Evolutionary conservation across 2,329 filamentous ascomycete species (phyloP), one percentile per base, ranked within the genome.

Genomic region (Talaromyces sp.): DNA sequence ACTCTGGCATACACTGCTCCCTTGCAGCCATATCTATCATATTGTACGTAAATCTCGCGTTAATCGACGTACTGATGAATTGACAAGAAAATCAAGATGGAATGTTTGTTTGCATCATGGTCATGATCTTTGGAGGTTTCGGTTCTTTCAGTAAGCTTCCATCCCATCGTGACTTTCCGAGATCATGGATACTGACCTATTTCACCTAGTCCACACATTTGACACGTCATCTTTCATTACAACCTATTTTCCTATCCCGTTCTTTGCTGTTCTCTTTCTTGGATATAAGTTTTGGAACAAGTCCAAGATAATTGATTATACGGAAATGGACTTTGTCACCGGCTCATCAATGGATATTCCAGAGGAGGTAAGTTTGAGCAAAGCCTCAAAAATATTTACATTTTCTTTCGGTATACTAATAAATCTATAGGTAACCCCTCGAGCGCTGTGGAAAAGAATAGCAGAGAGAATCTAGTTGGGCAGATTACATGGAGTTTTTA

Each of bases 11-110:
- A 59, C 18, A 46, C 35, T 2, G 61, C 61, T 2, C 61, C 61
- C 5, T 14, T 86, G 2, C 85, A 87, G 68, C 85, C 89, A 0
- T 92, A 88, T 70, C 85, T 85, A 2, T 83, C 88, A 0, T 91
- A 82, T 69, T 61, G 60, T 66, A 37, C 28, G 42, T 12, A 23
- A 12, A 35, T 18, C n/a, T n/a, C 28, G 5, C 5, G 23, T 46
- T 23, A 1, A 23, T 58, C 14, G 9, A 18, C 21, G 7, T 35
- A 6, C 12, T 25, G 33, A 21, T 46, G n/a, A 35, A 39, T 25
- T 58, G 18, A 58, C 56, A 35, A 11, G 14, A 2, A 4, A 12
- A 33, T 48, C 33, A 28, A 67, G 65, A 67, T 52, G 66, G 65
- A 37, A 67, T 67, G 16, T 62, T 58, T 46, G 58, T 70, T 9